Conservation (phyloP, 345 rosid genomes). For the Syzygium grande region DNA sequence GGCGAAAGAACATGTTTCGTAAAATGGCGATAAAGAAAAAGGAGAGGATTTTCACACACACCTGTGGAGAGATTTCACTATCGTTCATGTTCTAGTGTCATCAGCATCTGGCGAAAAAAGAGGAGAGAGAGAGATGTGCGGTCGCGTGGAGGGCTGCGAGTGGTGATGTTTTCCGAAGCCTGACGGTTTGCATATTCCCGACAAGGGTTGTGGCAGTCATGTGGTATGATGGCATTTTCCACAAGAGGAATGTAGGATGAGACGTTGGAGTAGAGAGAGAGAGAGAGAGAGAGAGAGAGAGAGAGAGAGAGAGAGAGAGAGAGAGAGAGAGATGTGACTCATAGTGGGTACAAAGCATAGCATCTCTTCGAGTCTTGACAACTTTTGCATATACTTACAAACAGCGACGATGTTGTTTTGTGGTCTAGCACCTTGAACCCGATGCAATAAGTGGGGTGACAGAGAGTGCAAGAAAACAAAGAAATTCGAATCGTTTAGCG, state of each 20-base stretch:
- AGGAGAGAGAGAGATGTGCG: neutral
- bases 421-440: neutral
- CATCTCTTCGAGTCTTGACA: neutral
- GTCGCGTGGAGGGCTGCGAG: neutral
- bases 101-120: neutral
- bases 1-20: neutral
- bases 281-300: neutral
- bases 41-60: neutral
- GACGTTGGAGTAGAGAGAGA: neutral
- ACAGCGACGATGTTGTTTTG: neutral
- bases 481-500: neutral
- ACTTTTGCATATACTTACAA: neutral
- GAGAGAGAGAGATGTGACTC: neutral
- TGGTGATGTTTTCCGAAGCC: neutral
- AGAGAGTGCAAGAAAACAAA: neutral
- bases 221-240: neutral
- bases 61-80: neutral
- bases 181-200: conserved; percentile 1
- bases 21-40: neutral
- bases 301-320: neutral
- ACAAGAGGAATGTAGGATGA: neutral
- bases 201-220: neutral
- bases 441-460: neutral
- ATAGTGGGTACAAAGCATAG: neutral
- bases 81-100: neutral